Evolutionary conservation across 2,329 filamentous ascomycete genomes (phyloP), one percentile per base, ranked within the genome.

Genomic region (Cytospora schulzeri): DNA sequence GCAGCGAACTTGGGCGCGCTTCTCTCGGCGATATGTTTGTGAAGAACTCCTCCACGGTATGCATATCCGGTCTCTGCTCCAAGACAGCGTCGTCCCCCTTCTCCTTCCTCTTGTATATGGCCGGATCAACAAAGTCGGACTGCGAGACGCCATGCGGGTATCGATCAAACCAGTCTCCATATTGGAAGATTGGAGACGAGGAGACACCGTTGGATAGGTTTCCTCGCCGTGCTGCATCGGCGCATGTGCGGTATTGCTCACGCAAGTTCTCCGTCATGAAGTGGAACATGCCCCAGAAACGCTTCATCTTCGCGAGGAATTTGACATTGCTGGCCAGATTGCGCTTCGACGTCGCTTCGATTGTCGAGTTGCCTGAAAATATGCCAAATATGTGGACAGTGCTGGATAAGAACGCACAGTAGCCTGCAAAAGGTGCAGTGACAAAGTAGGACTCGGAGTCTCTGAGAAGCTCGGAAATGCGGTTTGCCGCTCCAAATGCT

Each of bases 241-340:
- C 89, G 70, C 93, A 94, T 56, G 88, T 86, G 59, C 91, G 87
- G 74, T 97, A 99, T 67, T 96, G 88, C 62, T 94, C 91, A 66
- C 95, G 93, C 41, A 97, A 83, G 71, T 94, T 95, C 74, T 98
- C 93, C 0, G 92, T 90, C 85, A 98, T 93, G 79, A 93, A 97
- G 74, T 97, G 92, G 73, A 98, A 97, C 90, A 97, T 96, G 66
- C 94, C 95, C 95, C 95, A 99, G 72, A 95, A 93, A 66, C 91
- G 91, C 81, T 97, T 97, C 91, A 98, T 96, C 76, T 92, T 95
- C 62, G 90, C 90, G 53, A 99, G 79, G 71, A 95, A 98, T 72
- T 90, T 91, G 71, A 98, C 90, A 69, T 97, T 98, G 68, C 89
- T 91, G 1, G 91, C 88, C 19, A 97, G 81, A 71, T 97, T 93